Evolutionary conservation across 78 protist species (phyloP), one percentile per base, ranked within the genome.

Genomic region (Salpingoeca rosetta): DNA sequence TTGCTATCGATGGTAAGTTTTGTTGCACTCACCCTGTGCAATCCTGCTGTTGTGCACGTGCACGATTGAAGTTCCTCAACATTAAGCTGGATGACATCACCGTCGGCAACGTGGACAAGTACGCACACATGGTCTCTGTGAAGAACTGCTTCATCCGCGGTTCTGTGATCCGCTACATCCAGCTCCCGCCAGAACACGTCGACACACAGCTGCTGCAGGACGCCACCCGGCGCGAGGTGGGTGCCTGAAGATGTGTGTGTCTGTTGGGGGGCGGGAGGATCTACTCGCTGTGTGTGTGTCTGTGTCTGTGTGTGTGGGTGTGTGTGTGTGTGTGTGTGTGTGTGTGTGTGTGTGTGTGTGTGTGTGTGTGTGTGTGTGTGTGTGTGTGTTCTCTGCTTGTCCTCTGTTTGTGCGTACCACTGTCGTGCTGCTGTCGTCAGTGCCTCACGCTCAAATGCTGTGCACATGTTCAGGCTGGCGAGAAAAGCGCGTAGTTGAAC

Each of bases 101-200:
- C 35, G 96, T 95, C 44, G 91, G 79, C 10, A 96, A 96, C 77
- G 56, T 44, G 35, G 92, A 90, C 17, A 91, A 91, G 51, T 93
- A 90, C 42, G 98, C 98, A 11, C 96, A 96, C 87, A 88, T 96
- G 95, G 96, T 95, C 22, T 88, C 94, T 0, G 96, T 96, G 41
- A 90, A 90, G 72, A 93, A 90, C 87, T 96, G 98, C 86, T 96
- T 97, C 81, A 88, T 97, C 10, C 93, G 99, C 35, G 99, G 99
- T 2, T 93, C 97, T 3, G 97, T 94, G 0, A 93, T 97, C 31
- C 90, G 98, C 27, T 97, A 96, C 87, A 90, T 96, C 10, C 97
- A 92, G 65, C 73, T 97, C 26, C 94, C 95, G 0, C 82, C 94
- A 0, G 88, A 85, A 11, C 92, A 93, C 1, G 98, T 97, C 0